Conservation (phyloP, 768 basidiomycete genomes). For the Boletellus emodensis region DNA sequence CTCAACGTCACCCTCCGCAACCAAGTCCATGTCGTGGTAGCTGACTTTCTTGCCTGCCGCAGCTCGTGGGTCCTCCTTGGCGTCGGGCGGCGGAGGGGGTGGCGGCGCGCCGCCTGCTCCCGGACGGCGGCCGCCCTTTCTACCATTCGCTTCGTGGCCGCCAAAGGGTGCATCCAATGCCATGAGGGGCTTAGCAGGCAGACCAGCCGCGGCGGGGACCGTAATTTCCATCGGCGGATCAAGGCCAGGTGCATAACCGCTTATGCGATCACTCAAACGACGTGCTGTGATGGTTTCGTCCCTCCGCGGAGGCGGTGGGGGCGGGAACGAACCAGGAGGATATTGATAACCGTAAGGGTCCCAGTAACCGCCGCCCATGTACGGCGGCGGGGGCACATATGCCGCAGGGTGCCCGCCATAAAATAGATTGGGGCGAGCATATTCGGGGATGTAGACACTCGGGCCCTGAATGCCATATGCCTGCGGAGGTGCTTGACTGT, state of each 20-base stretch:
- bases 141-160: constrained; percentile 28
- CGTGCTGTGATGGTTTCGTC: constrained; percentile 57
- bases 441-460: constrained; percentile 48
- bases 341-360: constrained; percentile 45
- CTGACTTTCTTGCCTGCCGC: constrained; percentile 85
- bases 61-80: constrained; percentile 89
- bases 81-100: constrained; percentile 82
- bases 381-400: constrained; percentile 35
- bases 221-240: constrained; percentile 40
- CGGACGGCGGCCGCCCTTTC: constrained; percentile 38
- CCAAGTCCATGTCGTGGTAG: constrained; percentile 94
- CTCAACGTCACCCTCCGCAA: constrained; percentile 76
- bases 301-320: constrained; percentile 44
- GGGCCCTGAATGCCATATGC: constrained; percentile 75
- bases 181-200: constrained; percentile 74
- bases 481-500: constrained; percentile 74
- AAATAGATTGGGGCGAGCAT: constrained; percentile 37
- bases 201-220: constrained; percentile 62
- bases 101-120: constrained; percentile 48
- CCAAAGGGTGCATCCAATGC: constrained; percentile 51
- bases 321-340: constrained; percentile 34
- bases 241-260: constrained; percentile 61
- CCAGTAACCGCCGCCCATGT: constrained; percentile 41
- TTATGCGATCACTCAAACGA: constrained; percentile 75
- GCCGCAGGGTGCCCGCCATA: constrained; percentile 37